These are phyloP conservation scores for Metschnikowia amazonensis DNA, from an alignment of 805 yeast species.

Conservation along the genomic window DNA sequence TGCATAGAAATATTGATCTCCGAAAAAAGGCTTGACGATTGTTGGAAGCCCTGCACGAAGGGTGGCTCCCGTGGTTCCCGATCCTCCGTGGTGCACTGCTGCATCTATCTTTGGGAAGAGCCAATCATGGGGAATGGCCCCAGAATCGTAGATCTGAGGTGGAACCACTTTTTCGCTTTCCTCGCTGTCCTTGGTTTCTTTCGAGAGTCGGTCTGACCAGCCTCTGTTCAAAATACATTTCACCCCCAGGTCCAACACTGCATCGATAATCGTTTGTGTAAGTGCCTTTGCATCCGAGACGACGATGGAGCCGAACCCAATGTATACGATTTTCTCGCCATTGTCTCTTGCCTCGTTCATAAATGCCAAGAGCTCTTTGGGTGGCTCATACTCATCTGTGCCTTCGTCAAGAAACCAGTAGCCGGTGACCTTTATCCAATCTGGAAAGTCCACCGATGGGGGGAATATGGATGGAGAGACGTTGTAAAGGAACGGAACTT, in stretches of 20 bases:
- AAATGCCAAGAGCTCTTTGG: slow-evolving; percentile 53
- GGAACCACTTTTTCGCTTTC: slow-evolving; percentile 52
- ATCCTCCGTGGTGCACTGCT: slow-evolving; percentile 96
- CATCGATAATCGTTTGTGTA: slow-evolving; percentile 73
- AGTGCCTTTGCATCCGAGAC: slow-evolving; percentile 77
- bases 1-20: slow-evolving; percentile 93
- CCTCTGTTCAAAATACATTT: slow-evolving; percentile 88
- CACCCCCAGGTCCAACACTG: slow-evolving; percentile 77
- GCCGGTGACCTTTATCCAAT: slow-evolving; percentile 94
- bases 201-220: slow-evolving; percentile 77
- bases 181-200: slow-evolving; percentile 12
- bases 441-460: slow-evolving; percentile 89
- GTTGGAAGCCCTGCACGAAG: slow-evolving; percentile 85
- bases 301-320: slow-evolving; percentile 95
- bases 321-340: slow-evolving; percentile 72
- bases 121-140: slow-evolving; percentile 91
- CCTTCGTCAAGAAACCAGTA: slow-evolving; percentile 89
- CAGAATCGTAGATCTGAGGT: slow-evolving; percentile 60
- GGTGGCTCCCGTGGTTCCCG: slow-evolving; percentile 94
- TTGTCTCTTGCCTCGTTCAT: slow-evolving; percentile 57
- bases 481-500: slow-evolving; percentile 84
- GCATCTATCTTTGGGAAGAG: slow-evolving; percentile 84
- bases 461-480: slow-evolving; percentile 87
- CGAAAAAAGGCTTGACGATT: slow-evolving; percentile 89
- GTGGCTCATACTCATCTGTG: slow-evolving; percentile 52